A percentile compares a stretch with the other conserved stretches of the same genome.
Conservation (phyloP, 805 yeast genomes). For the Candida tammaniensis region DNA sequence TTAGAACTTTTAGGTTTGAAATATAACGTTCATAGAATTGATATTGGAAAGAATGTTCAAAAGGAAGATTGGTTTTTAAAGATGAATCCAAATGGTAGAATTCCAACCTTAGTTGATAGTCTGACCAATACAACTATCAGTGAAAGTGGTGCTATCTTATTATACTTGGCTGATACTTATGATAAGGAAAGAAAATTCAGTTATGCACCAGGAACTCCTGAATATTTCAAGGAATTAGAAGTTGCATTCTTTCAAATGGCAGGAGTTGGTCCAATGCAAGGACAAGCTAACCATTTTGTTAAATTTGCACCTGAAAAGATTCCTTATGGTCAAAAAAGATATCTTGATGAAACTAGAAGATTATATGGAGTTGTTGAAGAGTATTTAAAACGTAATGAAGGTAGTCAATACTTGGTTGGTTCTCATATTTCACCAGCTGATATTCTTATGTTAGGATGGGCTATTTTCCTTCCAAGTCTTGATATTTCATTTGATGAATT, state of each 20-base stretch:
- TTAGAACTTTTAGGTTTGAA: conserved; percentile 43
- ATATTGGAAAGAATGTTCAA: conserved; percentile 42
- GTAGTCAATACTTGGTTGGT: conserved; percentile 50
- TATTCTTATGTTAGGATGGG: conserved; percentile 50
- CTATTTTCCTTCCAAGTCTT: conserved; percentile 10
- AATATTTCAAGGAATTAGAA: conserved; percentile 52
- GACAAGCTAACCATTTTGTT: conserved; percentile 53
- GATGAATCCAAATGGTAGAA: conserved; percentile 61
- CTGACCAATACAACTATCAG: conserved; percentile 45
- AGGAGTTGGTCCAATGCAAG: conserved; percentile 58
- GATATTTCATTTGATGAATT: conserved; percentile 34
- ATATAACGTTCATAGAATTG: conserved; percentile 40
- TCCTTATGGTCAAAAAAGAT: conserved; percentile 54
- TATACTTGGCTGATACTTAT: conserved; percentile 57
- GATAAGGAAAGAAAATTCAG: conserved; percentile 52
- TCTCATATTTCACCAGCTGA: conserved; percentile 61
- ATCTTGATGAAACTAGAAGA: conserved; percentile 48
- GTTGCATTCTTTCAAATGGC: conserved; percentile 58
- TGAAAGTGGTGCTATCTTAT: conserved; percentile 62
- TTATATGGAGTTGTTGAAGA: conserved; percentile 53
- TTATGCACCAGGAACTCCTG: conserved; percentile 30
- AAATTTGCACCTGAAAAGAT: conserved; percentile 47
- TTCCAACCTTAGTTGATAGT: conserved; percentile 51
- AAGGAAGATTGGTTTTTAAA: conserved; percentile 57
- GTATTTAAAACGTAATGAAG: conserved; percentile 44